These are phyloP conservation scores for Syzygium malaccense DNA, from an alignment of 441 rosid genomes.

Conservation along the genomic window DNA sequence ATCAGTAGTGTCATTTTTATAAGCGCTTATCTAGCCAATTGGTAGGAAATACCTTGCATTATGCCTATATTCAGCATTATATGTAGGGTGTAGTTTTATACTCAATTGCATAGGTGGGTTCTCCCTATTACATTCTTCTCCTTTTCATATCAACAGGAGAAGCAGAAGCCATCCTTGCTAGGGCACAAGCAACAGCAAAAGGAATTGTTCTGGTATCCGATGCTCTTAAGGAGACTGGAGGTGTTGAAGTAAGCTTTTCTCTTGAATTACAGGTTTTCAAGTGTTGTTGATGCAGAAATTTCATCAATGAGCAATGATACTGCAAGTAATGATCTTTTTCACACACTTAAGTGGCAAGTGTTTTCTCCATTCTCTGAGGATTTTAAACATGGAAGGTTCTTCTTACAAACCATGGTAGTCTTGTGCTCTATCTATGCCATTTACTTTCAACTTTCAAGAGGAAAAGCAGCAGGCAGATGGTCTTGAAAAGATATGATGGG, in stretches of 20 bases:
- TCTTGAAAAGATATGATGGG: background rate
- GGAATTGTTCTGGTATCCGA: conserved; percentile 68
- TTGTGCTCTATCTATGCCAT: background rate
- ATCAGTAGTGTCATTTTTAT: background rate
- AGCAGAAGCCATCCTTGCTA: conserved; percentile 87
- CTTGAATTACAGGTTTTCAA: background rate
- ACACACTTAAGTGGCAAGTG: background rate
- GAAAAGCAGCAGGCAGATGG: background rate
- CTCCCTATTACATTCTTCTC: background rate
- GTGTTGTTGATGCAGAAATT: background rate
- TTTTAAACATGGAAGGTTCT: background rate
- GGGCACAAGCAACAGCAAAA: conserved; percentile 73
- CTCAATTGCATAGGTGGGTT: background rate
- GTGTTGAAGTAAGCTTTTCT: conserved; percentile 61
- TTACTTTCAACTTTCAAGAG: background rate
- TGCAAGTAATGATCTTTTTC: background rate
- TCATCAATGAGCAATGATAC: background rate
- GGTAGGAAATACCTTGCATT: background rate
- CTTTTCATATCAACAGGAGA: conserved; percentile 49
- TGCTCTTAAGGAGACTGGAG: conserved; percentile 66
- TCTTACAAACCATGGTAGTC: background rate
- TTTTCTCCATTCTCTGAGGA: background rate
- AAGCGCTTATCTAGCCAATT: background rate
- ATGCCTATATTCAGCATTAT: background rate
- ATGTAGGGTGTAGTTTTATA: background rate